Base-by-base conservation (phyloP, 2,329 filamentous ascomycete genomes). In the Aaosphaeria arxii region DNA sequence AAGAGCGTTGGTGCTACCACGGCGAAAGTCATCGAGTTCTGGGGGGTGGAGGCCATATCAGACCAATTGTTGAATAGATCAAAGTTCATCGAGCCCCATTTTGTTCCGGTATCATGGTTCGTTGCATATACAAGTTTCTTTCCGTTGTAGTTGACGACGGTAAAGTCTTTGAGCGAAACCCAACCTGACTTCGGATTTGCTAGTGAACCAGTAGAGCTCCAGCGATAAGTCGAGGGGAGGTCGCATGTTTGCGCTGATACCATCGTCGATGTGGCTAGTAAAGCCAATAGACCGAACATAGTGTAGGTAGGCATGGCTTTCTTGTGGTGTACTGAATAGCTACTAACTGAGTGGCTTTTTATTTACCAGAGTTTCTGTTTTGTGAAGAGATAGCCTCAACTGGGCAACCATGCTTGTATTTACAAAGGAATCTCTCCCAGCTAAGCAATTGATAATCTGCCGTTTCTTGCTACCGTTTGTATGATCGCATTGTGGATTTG, bases 141-240 rank as follows among this genome's bases (percentile, higher is more conserved):
- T 46, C 76, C 79, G 32, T 86, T 80, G 71, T 81, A 81, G 1
- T 70, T 61, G 17, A 76, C 77, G 45, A 64, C 59, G 28, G 79
- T 83, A 67, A 86, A 86, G 67, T 87, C 84, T 60, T 87, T 87
- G 57, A 87, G 73, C 4, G 81, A 72, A 2, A 68, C 72, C 79
- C 78, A 82, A 13, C 80, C 80, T 1, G 69, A 69, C 55, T 77
- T 76, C 1, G 82, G 82, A 4, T 70, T 58, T 1, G 80, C 79
- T 6, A 86, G 71, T 2, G 73, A 52, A 2, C 66, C 73, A 5
- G 74, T 77, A 7, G 78, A 81, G 32, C 74, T 77, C 81, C 82
- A 85, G 40, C 66, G 64, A 65, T 82, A 83, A 7, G 67, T 76
- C 0, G 80, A 76, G 0, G 81, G 81, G 36, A 84, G 77, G 30